These are phyloP conservation scores for Penicillium sp. DNA, from an alignment of 2,329 filamentous ascomycete species.

Conservation along the genomic window DNA sequence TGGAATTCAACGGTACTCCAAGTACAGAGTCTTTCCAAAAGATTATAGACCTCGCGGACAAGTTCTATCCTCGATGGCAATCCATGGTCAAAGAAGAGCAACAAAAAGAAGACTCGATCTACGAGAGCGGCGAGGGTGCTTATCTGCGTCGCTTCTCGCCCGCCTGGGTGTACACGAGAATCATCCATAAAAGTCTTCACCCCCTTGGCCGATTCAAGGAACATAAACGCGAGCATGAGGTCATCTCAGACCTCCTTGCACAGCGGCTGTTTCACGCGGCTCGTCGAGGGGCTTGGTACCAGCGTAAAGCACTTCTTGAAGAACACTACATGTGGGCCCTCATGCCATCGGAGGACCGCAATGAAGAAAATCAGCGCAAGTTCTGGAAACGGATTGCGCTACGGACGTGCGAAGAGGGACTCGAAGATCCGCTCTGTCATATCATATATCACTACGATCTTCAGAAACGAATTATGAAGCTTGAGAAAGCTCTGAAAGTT, in stretches of 20 bases:
- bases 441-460: constrained; percentile 91
- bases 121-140: constrained; percentile 78
- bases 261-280: constrained; percentile 84
- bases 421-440: constrained; percentile 87
- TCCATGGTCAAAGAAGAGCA: constrained; percentile 69
- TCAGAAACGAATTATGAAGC: constrained; percentile 87
- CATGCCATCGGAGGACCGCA: constrained; percentile 48
- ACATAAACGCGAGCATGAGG: constrained; percentile 70
- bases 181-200: constrained; percentile 81
- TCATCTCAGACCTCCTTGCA: constrained; percentile 70
- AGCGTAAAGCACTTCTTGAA: constrained; percentile 88
- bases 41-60: constrained; percentile 70
- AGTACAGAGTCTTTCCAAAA: constrained; percentile 63
- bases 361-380: constrained; percentile 66
- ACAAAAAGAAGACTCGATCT: constrained; percentile 71
- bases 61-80: constrained; percentile 79
- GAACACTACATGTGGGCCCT: constrained; percentile 86
- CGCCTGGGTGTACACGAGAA: constrained; percentile 88
- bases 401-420: constrained; percentile 76
- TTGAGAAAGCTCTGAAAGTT: constrained; percentile 80
- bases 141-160: constrained; percentile 89
- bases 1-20: constrained; percentile 74
- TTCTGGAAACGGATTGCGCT: constrained; percentile 77
- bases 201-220: constrained; percentile 80
- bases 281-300: constrained; percentile 88